Evolutionary conservation across 2,329 filamentous ascomycete genomes (phyloP).

Genomic region (Fonsecaea nubica): DNA sequence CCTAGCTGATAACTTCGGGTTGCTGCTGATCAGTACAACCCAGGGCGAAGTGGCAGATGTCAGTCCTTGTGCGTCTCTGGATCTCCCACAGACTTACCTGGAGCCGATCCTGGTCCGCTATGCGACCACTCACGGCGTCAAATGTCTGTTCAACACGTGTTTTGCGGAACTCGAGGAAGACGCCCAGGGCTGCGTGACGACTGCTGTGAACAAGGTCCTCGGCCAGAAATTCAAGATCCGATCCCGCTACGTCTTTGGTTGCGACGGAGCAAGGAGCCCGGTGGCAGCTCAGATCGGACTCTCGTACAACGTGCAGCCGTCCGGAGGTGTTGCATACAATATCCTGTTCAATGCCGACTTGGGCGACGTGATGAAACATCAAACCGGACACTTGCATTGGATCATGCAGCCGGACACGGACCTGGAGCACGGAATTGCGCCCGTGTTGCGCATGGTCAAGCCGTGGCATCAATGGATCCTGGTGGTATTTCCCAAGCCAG

Average conservation of each 20-base stretch:
- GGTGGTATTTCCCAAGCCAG: slow-evolving; percentile 56
- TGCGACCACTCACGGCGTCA: slow-evolving; percentile 47
- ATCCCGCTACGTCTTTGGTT: slow-evolving; percentile 65
- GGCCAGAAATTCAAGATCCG: slow-evolving; percentile 53
- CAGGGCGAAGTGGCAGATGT: slow-evolving; percentile 50
- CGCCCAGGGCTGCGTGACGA: slow-evolving; percentile 41
- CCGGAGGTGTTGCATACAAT: slow-evolving; percentile 59
- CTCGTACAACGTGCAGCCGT: slow-evolving; percentile 53
- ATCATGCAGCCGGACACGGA: slow-evolving; percentile 62
- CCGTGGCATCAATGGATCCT: slow-evolving; percentile 69
- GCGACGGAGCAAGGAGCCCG: slow-evolving; percentile 59
- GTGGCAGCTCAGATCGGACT: slow-evolving; percentile 56
- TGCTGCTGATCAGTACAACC: not conserved
- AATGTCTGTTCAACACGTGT: slow-evolving; percentile 48
- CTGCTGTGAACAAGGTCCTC: slow-evolving; percentile 48
- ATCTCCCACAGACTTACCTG: slow-evolving; percentile 52
- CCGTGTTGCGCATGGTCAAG: slow-evolving; percentile 65
- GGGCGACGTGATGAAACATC: slow-evolving; percentile 54
- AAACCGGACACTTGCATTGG: slow-evolving; percentile 67
- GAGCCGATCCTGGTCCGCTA: slow-evolving; percentile 51
- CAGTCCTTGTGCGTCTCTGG: slow-evolving; percentile 50
- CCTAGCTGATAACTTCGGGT: not conserved
- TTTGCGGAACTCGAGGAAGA: slow-evolving; percentile 42
- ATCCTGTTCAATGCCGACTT: slow-evolving; percentile 60
- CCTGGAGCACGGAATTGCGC: slow-evolving; percentile 58